A percentile compares a stretch with the other conserved stretches of the same genome.
Conservation (phyloP, 2,329 filamentous ascomycete genomes). For the Aureobasidium sp. region DNA sequence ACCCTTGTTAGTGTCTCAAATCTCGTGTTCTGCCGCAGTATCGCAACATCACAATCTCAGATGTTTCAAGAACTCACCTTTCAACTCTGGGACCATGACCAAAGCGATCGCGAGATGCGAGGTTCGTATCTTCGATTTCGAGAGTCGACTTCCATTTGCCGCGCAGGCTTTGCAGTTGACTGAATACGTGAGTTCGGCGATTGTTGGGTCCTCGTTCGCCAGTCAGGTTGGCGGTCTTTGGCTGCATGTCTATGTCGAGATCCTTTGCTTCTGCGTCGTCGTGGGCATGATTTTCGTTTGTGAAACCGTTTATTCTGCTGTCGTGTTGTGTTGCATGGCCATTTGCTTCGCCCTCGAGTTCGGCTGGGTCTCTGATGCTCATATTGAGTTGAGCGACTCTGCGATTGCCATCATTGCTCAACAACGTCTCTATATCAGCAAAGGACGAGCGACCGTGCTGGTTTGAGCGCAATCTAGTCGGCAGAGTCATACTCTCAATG, state of each 20-base stretch:
- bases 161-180: conserved; percentile 31
- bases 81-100: conserved; percentile 16
- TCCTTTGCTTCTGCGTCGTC: neutral
- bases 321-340: conserved; percentile 22
- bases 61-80: conserved; percentile 17
- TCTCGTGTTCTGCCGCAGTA: neutral
- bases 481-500: conserved; percentile 70
- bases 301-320: conserved; percentile 25
- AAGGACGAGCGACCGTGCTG: conserved; percentile 44
- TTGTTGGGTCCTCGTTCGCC: conserved; percentile 4
- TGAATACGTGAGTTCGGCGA: conserved; percentile 30
- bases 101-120: conserved; percentile 26
- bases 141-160: conserved; percentile 30
- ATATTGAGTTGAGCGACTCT: conserved; percentile 68
- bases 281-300: conserved; percentile 19
- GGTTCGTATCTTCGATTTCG: conserved; percentile 25
- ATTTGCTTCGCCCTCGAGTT: conserved; percentile 23
- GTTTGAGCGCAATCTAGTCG: conserved; percentile 56
- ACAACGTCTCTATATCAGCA: conserved; percentile 53
- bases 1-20: neutral
- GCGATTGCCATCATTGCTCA: conserved; percentile 72
- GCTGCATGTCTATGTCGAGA: conserved; percentile 22
- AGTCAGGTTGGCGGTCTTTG: conserved; percentile 12
- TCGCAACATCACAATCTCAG: neutral
- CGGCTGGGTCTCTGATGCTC: conserved; percentile 43